Base-by-base conservation (phyloP, 306 rosid genomes). In the Dalbergia cochinchinensis region DNA sequence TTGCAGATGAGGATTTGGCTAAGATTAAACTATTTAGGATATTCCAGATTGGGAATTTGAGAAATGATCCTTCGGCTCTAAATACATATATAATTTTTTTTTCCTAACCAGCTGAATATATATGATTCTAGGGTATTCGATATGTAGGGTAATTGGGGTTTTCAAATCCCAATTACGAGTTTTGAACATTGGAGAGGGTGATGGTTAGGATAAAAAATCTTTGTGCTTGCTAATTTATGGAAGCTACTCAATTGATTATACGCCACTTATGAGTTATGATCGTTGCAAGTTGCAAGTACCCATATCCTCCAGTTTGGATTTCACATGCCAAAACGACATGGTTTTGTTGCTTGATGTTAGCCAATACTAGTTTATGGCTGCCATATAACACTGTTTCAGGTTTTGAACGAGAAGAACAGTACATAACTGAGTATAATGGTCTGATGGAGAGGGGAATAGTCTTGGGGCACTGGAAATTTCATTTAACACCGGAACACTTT, bases 321-420 rank as follows among this genome's bases (percentile, higher is more conserved):
- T 62, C 51, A 63, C 20, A 74, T 51, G 70, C 66, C 35, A 61
- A 58, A 74, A 74, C 58, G 69, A 15, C 55, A 73, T 47, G 67
- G 57, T 57, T 74, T 74, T 22, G 4, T 8, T 3, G 68, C 0
- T 20, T 26, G 47, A 16, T 63, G 51, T 48, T 63, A 3, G 51
- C 11, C 53, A 34, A n/a, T 34, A 64, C 37, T 15, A 35, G 47
- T 64, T 33, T 8, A 61, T 20, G 14, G 37, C 58, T 51, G 19
- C 65, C 35, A 59, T 20, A 1, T 53, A 51, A 19, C 41, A 19
- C 31, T 20, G n/a, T 39, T 53, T 66, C 55, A 1, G 45, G 58
- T 66, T 65, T 57, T 15, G 19, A 53, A 53, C 55, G 44, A 51
- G 54, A 26, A 65, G 53, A 39, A 50, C 80, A 35, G 15, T 9